Conservation (phyloP, 768 basidiomycete genomes). For the Hericium erinaceus region DNA sequence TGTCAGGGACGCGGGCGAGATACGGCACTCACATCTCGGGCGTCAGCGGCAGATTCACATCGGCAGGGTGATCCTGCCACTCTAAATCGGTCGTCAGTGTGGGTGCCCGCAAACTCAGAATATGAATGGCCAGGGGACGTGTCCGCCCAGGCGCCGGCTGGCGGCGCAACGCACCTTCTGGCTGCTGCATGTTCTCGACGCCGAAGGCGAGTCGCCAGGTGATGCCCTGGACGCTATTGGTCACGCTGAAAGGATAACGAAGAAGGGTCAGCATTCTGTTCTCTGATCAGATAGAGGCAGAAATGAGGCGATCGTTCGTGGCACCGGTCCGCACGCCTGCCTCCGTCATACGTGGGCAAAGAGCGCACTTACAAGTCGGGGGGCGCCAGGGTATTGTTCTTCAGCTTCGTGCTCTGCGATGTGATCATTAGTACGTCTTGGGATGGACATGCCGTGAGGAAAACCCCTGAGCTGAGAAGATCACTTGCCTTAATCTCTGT, state of each 20-base stretch:
- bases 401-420: conserved; percentile 38
- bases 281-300: conserved; percentile 1
- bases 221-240: conserved; percentile 50
- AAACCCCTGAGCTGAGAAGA: not conserved
- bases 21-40: conserved; percentile 32
- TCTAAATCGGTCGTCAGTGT: conserved; percentile 24
- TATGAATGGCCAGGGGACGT: not conserved
- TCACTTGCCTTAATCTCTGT: conserved; percentile 47
- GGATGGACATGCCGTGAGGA: not conserved
- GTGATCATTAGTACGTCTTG: not conserved
- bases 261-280: not conserved
- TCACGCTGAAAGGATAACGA: conserved; percentile 26
- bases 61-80: conserved; percentile 50
- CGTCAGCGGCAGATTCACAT: conserved; percentile 42
- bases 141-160: not conserved
- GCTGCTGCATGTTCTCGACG: conserved; percentile 37
- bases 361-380: conserved; percentile 43
- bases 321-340: too few relatives aligned
- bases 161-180: conserved; percentile 36
- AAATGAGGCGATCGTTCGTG: not conserved
- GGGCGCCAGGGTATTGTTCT: conserved; percentile 45
- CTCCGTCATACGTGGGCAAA: not conserved
- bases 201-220: conserved; percentile 60
- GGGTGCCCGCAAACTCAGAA: too few relatives aligned
- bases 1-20: not conserved